Evolutionary conservation across 2,329 filamentous ascomycete species (phyloP).

Genomic region (Colletotrichum lindemuthianum): DNA sequence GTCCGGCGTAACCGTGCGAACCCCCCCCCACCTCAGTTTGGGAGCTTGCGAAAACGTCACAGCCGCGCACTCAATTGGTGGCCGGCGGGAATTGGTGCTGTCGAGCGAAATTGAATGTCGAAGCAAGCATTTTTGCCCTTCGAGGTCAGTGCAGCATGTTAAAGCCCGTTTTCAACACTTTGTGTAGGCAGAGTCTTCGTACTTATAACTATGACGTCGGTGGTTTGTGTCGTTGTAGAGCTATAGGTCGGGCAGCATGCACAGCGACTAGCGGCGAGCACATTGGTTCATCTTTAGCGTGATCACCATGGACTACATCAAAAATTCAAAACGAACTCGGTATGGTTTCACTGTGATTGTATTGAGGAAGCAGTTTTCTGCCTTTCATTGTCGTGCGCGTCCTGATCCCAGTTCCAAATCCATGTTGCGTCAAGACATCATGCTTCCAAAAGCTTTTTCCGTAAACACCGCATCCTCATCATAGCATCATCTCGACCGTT

Average conservation of each 20-base stretch:
- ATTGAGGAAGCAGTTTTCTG: constrained; percentile 19
- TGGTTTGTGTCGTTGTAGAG: too few relatives aligned
- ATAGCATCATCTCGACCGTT: constrained; percentile 33
- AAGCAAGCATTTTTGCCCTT: too few relatives aligned
- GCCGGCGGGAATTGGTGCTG: neutral
- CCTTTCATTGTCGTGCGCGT: constrained; percentile 32
- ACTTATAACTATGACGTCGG: too few relatives aligned
- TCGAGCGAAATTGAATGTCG: neutral
- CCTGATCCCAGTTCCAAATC: constrained; percentile 32
- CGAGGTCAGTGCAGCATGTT: too few relatives aligned
- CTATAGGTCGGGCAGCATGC: too few relatives aligned
- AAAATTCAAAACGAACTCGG: too few relatives aligned
- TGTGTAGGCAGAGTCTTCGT: too few relatives aligned
- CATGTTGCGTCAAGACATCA: constrained; percentile 30
- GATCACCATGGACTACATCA: too few relatives aligned
- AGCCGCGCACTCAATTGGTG: constrained; percentile 13
- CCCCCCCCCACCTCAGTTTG: neutral
- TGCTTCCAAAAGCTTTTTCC: constrained; percentile 22
- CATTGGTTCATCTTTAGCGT: too few relatives aligned
- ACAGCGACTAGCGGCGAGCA: too few relatives aligned
- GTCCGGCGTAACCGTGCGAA: too few relatives aligned
- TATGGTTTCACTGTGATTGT: constrained; percentile 32
- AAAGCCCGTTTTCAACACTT: too few relatives aligned
- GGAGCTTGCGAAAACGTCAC: constrained; percentile 16
- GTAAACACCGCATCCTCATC: constrained; percentile 35